phyloP scores from a whole-genome alignment of 2,329 filamentous ascomycete genomes.

The Catunica adiposa region DNA sequence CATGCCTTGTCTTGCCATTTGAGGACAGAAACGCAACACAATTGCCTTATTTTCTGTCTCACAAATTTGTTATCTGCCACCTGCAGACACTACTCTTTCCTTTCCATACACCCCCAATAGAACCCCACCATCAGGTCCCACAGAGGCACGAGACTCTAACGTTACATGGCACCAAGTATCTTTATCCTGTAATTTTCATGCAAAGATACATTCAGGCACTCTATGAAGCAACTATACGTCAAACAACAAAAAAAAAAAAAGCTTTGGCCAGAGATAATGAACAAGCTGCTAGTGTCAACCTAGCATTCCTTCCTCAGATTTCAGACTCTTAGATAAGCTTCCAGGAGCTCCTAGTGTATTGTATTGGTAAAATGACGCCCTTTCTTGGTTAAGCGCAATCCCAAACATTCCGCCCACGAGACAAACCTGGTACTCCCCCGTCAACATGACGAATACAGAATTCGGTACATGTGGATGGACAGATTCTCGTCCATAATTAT shows the following conservation, averaged over 20 bases:
- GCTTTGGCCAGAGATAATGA: not conserved
- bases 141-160: conserved; percentile 1
- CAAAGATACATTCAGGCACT: too few relatives aligned
- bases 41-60: not conserved
- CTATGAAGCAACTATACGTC: not conserved
- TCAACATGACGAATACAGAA: not conserved
- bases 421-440: not conserved
- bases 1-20: conserved; percentile 5
- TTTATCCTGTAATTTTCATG: too few relatives aligned
- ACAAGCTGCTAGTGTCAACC: not conserved
- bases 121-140: not conserved
- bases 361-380: conserved; percentile 1
- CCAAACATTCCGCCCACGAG: not conserved
- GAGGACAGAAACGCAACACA: conserved; percentile 4
- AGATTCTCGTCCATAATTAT: too few relatives aligned
- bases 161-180: too few relatives aligned
- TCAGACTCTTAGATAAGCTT: conserved; percentile 3
- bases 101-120: not conserved
- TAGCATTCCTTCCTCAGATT: conserved; percentile 9
- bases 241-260: not conserved
- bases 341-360: not conserved
- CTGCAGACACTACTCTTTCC: not conserved
- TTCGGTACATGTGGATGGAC: not conserved
- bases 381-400: not conserved
- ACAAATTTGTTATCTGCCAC: conserved; percentile 5